These are phyloP conservation scores for Metschnikowia bowlesiae DNA, from an alignment of 805 yeast genomes.

Conservation along the genomic window DNA sequence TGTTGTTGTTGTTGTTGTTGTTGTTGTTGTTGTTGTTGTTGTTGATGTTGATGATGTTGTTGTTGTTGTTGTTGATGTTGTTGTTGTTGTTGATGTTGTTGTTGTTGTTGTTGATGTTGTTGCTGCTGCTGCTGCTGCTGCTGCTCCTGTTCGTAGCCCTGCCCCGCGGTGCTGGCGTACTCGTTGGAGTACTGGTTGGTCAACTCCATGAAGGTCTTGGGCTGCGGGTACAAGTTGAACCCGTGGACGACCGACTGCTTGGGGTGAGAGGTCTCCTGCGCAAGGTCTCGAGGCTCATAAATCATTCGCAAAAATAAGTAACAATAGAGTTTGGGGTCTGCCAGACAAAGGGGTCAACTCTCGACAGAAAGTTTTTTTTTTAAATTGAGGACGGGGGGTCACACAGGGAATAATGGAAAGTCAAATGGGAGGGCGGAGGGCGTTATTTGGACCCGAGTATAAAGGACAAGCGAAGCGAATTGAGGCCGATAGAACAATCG, in stretches of 20 bases:
- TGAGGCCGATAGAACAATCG: constrained; percentile 1
- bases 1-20: too few relatives aligned
- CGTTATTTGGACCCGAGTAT: background rate
- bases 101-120: too few relatives aligned
- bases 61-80: too few relatives aligned
- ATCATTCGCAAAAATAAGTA: constrained; percentile 6
- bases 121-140: too few relatives aligned
- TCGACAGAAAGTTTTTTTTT: background rate
- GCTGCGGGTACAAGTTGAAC: background rate
- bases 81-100: too few relatives aligned
- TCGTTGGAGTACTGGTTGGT: constrained; percentile 1
- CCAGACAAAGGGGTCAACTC: background rate
- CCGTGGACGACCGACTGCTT: background rate
- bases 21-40: too few relatives aligned
- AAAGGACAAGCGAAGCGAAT: constrained; percentile 2
- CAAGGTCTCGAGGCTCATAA: constrained; percentile 1
- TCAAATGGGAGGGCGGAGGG: background rate
- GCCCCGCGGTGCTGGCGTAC: background rate
- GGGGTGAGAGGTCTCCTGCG: background rate
- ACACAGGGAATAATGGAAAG: background rate
- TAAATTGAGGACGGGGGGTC: background rate
- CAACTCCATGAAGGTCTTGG: constrained; percentile 2
- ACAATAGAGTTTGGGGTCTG: background rate
- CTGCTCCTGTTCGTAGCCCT: background rate
- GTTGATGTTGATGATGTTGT: background rate